phyloP scores from a whole-genome alignment of 2,329 filamentous ascomycete genomes.

The Claviceps africana region DNA sequence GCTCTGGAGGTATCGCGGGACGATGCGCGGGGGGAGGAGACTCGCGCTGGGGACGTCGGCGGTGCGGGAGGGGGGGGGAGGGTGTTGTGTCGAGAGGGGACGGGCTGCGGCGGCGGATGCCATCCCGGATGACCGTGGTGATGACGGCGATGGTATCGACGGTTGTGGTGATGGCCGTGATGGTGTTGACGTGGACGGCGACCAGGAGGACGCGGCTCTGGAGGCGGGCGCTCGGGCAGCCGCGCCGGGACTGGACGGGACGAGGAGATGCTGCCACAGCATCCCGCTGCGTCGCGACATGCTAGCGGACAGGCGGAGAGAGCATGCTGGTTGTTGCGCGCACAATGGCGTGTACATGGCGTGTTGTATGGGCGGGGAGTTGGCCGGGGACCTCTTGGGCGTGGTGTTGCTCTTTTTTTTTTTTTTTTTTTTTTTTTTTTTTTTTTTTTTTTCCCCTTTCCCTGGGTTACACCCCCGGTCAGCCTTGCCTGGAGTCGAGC shows the following conservation, averaged over 20 bases:
- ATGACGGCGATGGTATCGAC: not conserved
- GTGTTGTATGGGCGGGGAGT: not conserved
- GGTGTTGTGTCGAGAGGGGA: constrained; percentile 30
- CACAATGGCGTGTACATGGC: not conserved
- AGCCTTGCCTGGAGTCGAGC: not conserved
- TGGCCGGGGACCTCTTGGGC: not conserved
- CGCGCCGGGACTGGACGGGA: not conserved
- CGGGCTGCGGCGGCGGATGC: constrained; percentile 11
- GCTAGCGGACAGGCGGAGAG: not conserved
- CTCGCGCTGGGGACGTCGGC: constrained; percentile 18
- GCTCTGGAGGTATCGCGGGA: constrained; percentile 22
- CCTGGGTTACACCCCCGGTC: too few relatives aligned
- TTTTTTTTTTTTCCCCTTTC: not conserved
- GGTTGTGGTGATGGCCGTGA: not conserved
- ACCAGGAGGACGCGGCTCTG: not conserved
- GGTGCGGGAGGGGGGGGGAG: constrained; percentile 25
- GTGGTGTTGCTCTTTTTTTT: not conserved
- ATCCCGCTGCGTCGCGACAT: constrained; percentile 9
- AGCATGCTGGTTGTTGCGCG: not conserved
- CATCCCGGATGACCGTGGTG: not conserved
- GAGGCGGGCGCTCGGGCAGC: not conserved
- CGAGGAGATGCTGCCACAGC: constrained; percentile 1
- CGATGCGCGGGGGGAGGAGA: constrained; percentile 20
- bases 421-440: not conserved
- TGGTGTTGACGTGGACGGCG: not conserved